Evolutionary conservation across 2,329 filamentous ascomycete genomes (phyloP), one percentile per base, ranked within the genome.

Genomic region (Monosporascus cannonballus): DNA sequence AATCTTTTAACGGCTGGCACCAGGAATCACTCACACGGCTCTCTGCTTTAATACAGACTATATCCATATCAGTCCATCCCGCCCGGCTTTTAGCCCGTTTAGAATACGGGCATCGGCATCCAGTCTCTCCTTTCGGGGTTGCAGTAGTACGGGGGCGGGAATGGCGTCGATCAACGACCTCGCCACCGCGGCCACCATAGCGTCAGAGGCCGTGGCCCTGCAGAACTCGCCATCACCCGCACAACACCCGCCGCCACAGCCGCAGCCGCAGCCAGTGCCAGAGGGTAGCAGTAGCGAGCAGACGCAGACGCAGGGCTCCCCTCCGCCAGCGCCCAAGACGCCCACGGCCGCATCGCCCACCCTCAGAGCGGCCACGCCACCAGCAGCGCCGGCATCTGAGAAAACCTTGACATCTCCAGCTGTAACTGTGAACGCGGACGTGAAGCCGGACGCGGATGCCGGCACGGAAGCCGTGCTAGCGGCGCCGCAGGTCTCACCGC

Each of bases 101-200:
- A 9, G 27, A 30, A 11, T 30, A 30, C 27, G 27, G 9, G 9
- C 27, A 30, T 30, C 27, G 27, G 27, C 27, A 30, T 30, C 27
- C 27, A 4, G 27, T 37, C 47, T 49, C 47, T 3, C 20, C n/a
- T 25, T 38, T 36, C 9, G 17, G 5, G 14, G n/a, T 47, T 37
- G 20, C 17, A 27, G 9, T 22, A 11, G 27, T 11, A 30, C 9
- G 9, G 9, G 4, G 27, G 9, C 9, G 38, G 20, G 17, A 34
- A 68, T 77, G 74, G 67, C 74, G 36, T 78, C 76, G 6, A 78
- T 78, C 54, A 77, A 76, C 58, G 75, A 79, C 52, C 69, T 77
- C 38, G 76, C 75, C 20, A 72, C 72, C 20, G 76, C 74, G 48
- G 76, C 75, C 36, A 76, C 75, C 24, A 73, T 73, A 45, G 69